Base-by-base conservation (phyloP, 306 rosid genomes). In the Quercus dentata region DNA sequence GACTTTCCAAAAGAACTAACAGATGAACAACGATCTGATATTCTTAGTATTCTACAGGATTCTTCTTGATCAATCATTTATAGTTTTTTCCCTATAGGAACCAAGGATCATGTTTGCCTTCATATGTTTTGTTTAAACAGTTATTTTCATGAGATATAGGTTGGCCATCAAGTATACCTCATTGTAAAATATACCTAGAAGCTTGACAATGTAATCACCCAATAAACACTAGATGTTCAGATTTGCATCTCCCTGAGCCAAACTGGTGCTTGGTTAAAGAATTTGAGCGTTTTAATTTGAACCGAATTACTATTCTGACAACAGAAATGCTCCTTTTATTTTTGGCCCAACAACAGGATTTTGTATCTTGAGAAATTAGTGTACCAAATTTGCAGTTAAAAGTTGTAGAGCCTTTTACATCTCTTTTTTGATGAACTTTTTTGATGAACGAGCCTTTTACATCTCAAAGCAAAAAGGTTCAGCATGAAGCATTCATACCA, bases 1-100 rank as follows among this genome's bases (percentile, higher is more conserved):
- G 75, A 78, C 61, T 91, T 95, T 89, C 99, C 99, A 7, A 64
- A 62, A 6, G 44, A 84, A 12, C 91, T 95, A 25, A 75, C 94
- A 3, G 49, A 73, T 46, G 74, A 79, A 25, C 98, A 89, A 83
- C 76, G 93, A 81, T 87, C 86, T 15, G 91, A 93, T 73, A 77
- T 84, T 71, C 80, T 80, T 82, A 20, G 62, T 15, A 87, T 93
- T 77, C 83, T 95, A 79, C 87, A 86, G 67, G 79, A 35, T 76
- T 78, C 81, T 75, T 57, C 69, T 71, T 78, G 67, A 78, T 83
- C 35, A 35, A 33, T 49, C 4, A 33, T 3, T 44, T 70, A 23
- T 6, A 49, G 14, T 14, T 30, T 75, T 8, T 23, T 30, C 4
- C 52, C 33, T 35, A n/a, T 28, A 51, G 38, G 30, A 6, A 14